Evolutionary conservation across 1,284 basidiomycete species (phyloP), one percentile per base, ranked within the genome.

Genomic region (Inonotus obliquus): DNA sequence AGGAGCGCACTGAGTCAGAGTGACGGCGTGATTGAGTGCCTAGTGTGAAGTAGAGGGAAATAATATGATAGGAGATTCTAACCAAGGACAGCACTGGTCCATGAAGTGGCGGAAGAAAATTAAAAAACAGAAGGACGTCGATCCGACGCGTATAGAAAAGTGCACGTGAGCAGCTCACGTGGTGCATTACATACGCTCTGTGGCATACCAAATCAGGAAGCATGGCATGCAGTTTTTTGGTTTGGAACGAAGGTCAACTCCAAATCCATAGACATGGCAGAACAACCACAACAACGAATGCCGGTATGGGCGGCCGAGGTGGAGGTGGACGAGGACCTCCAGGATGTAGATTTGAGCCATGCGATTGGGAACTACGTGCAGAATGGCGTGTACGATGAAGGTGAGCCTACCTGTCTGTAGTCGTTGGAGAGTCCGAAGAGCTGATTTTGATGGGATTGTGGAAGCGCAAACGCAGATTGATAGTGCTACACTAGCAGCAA

Each of bases 291-390:
- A 73, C 85, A 85, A 73, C 81, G 86, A 38, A 81, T 83, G 66
- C 75, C 83, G 44, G 69, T 89, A 23, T 90, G 88, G 88, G 84
- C 84, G 19, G 77, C 84, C 2, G 86, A 87, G n/a, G 80, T 80
- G 1, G 89, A 91, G 68, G 78, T 90, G 60, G 89, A 92, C 64
- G 89, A 91, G 65, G 85, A 85, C 29, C 74, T 85, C n/a, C 79
- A 82, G 65, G 88, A 89, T 67, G 85, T 88, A 49, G 87, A 90
- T 67, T 77, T 90, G 51, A 84, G 81, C 64, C 78, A 91, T 60
- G 79, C 87, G 0, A 84, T 92, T 60, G 86, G 84, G 61, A 83
- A 79, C 65, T 92, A 91, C 67, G 83, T 82, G 19, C 81, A 87
- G 67, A 78, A 79, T 68, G 84, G 82, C 41, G 75, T 83, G 61